phyloP scores from a whole-genome alignment of 1,284 basidiomycete species.

The Trichosporon ovoides region DNA sequence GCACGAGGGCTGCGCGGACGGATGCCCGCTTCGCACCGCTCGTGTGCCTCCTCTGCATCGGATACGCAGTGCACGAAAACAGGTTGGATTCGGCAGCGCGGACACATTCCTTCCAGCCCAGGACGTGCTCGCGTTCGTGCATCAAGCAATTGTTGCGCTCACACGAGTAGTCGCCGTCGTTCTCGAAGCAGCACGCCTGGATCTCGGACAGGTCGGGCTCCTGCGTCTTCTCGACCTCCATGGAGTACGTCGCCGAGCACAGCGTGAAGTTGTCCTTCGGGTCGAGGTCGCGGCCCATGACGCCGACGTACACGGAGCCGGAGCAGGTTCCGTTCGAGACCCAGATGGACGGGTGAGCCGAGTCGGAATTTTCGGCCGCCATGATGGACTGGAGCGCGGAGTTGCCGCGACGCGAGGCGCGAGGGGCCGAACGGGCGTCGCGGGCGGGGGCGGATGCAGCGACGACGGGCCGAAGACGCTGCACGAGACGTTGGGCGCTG shows the following conservation, averaged over 20 bases:
- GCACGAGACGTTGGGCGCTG: too few species aligned
- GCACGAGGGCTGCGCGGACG: background rate
- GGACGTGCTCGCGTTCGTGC: background rate
- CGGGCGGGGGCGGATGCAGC: background rate
- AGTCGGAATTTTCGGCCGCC: background rate
- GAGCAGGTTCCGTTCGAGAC: slow-evolving; percentile 3
- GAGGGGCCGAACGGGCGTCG: background rate
- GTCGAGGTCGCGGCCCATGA: background rate
- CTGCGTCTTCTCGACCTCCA: background rate
- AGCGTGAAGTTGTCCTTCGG: slow-evolving; percentile 3
- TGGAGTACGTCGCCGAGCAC: background rate
- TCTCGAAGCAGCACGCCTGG: slow-evolving; percentile 4
- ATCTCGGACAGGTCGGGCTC: background rate
- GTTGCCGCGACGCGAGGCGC: background rate
- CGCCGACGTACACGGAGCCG: background rate
- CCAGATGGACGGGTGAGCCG: background rate
- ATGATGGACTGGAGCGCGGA: background rate
- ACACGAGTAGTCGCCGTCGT: background rate
- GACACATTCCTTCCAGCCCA: background rate
- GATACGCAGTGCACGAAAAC: background rate
- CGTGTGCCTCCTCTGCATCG: background rate
- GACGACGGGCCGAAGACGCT: background rate
- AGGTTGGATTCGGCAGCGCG: background rate
- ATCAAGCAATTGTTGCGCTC: slow-evolving; percentile 1
- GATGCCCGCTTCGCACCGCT: background rate